Percentiles rank a stretch among this genome's conserved stretches.
Evolutionary conservation across 1,284 basidiomycete species (phyloP).

Genomic region (Sporisorium graminicola): DNA sequence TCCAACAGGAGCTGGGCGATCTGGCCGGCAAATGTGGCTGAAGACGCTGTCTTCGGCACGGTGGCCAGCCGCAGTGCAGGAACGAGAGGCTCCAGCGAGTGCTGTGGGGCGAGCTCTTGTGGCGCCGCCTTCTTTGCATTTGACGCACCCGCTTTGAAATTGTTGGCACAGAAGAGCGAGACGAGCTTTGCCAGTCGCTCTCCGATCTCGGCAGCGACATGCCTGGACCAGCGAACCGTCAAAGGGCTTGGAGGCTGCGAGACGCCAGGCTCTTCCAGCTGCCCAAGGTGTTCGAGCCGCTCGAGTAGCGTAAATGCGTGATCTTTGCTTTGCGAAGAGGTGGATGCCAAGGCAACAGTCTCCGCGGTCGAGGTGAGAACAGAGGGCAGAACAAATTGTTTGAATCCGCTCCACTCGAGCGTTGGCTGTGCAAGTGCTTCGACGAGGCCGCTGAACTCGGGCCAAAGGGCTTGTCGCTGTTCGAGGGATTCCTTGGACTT

Average conservation of each 20-base stretch:
- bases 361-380: conserved; percentile 58
- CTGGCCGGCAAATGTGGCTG: conserved; percentile 17
- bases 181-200: conserved; percentile 29
- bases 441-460: conserved; percentile 57
- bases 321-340: conserved; percentile 37
- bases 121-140: conserved; percentile 12
- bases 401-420: conserved; percentile 61
- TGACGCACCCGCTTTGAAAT: neutral
- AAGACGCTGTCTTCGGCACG: conserved; percentile 25
- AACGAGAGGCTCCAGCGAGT: conserved; percentile 33
- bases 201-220: conserved; percentile 40
- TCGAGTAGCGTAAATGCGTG: conserved; percentile 60
- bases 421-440: conserved; percentile 55
- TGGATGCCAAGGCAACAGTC: conserved; percentile 27
- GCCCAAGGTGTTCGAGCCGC: conserved; percentile 43
- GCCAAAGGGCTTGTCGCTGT: conserved; percentile 40
- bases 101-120: conserved; percentile 14
- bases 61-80: conserved; percentile 46
- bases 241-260: conserved; percentile 41
- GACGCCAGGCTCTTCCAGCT: conserved; percentile 36
- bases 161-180: conserved; percentile 23
- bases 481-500: conserved; percentile 27
- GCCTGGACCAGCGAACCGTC: conserved; percentile 48
- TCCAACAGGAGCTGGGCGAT: conserved; percentile 33
- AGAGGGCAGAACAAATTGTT: conserved; percentile 60